phyloP scores from a whole-genome alignment of 441 rosid species.

The Euphorbia schlechtendalii region DNA sequence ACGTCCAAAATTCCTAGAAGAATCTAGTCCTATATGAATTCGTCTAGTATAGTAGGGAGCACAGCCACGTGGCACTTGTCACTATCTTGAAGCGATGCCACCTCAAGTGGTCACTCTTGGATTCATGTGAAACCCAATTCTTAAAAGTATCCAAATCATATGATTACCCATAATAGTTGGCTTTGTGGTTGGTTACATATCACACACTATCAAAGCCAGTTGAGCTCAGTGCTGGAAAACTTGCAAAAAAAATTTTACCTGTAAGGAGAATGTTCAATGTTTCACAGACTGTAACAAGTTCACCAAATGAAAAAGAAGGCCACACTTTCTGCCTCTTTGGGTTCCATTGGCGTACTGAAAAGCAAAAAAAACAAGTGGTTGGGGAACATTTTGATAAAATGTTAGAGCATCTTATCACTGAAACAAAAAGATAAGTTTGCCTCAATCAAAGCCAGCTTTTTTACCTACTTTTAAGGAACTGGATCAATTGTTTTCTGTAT shows the following conservation, averaged over 20 bases:
- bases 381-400: not conserved
- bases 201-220: not conserved
- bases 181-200: not conserved
- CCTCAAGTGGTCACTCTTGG: not conserved
- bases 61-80: constrained; percentile 17
- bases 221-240: too few species aligned
- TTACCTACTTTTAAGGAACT: not conserved
- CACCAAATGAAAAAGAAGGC: too few species aligned
- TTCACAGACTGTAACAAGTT: not conserved
- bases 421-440: not conserved
- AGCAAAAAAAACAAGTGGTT: not conserved
- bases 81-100: not conserved
- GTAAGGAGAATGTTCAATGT: not conserved
- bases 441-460: not conserved
- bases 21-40: too few species aligned
- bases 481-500: not conserved
- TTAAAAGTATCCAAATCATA: not conserved
- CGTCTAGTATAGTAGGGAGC: too few species aligned
- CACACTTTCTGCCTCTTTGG: too few species aligned
- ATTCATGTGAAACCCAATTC: not conserved
- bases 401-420: not conserved
- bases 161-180: not conserved
- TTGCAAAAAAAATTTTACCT: too few species aligned
- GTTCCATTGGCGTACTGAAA: not conserved
- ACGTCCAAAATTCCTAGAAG: too few species aligned